Evolutionary conservation across 106 monocot species (phyloP).

Genomic region (Narthecium ossifragum): DNA sequence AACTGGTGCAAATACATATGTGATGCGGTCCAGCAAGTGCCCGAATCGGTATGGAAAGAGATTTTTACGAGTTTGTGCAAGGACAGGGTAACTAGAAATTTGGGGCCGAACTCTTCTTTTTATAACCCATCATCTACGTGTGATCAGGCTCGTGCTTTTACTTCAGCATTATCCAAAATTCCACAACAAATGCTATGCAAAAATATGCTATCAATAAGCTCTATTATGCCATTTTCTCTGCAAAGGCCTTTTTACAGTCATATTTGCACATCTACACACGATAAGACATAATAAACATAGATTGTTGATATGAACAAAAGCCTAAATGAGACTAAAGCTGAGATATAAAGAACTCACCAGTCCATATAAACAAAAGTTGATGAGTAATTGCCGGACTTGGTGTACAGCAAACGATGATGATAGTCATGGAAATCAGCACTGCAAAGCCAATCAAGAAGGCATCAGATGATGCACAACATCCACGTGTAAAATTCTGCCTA

Average conservation of each 20-base stretch:
- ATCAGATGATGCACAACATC: conserved; percentile 4
- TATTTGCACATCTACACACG: background rate
- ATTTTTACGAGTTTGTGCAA: too few relatives aligned
- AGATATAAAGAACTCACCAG: conserved; percentile 26
- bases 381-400: conserved; percentile 72
- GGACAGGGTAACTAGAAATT: too few relatives aligned
- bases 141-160: too few relatives aligned
- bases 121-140: too few relatives aligned
- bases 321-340: too few relatives aligned
- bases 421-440: conserved; percentile 81
- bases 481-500: background rate
- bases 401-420: conserved; percentile 82
- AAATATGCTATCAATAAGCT: too few relatives aligned
- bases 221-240: background rate
- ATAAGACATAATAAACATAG: background rate
- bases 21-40: too few relatives aligned
- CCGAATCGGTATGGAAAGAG: too few relatives aligned
- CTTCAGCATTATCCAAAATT: too few relatives aligned
- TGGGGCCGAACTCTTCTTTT: too few relatives aligned
- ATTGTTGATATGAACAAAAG: background rate
- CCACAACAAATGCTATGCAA: background rate
- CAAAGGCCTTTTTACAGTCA: background rate
- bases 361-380: conserved; percentile 83
- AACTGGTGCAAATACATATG: too few relatives aligned
- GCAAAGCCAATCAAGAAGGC: conserved; percentile 2